Base-by-base conservation (phyloP, 768 basidiomycete species). In the Mycena olivaceomarginata region DNA sequence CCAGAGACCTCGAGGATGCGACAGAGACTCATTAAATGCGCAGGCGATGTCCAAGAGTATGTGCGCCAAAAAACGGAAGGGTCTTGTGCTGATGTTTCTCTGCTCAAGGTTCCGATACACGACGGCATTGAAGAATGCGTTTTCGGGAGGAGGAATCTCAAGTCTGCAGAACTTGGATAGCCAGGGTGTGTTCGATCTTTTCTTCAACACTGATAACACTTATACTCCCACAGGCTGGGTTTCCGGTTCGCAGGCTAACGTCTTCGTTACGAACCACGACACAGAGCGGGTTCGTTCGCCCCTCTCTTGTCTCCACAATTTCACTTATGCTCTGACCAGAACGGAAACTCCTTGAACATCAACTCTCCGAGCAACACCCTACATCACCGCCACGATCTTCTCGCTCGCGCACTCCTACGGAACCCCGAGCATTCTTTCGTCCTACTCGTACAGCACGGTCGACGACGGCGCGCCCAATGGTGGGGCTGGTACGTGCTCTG, bases 181-280 rank as follows among this genome's bases (percentile, higher is more conserved):
- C 74, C 85, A 82, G 81, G 92, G 92, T 90, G 69, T 37, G 79
- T 57, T 22, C 25, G 18, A 4, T 45, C 1, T n/a, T 0, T 43
- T 18, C 43, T 18, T 39, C 20, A n/a, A 18, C n/a, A 2, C 40
- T 53, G 1, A 56, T 4, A 13, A 22, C 18, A 12, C 0, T 39
- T 18, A 22, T 31, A 31, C 31, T 31, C 3, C 3, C 31, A 31
- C 65, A 93, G 92, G 92, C 2, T 95, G 93, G 93, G 86, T 94
- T 2, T 57, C 90, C 0, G 88, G 92, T 2, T 84, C 82, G 0
- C 78, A 80, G 18, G 93, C 93, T 0, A 94, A 94, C 77, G 89
- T 92, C 9, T 94, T 94, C 74, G 93, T 94, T 5, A 86, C 91
- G 0, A 93, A 94, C 79, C 94, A 94, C 72, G 94, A 94, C 77